A percentile compares a stretch with the other conserved stretches of the same genome.
Conservation (phyloP, 140 eudicot genomes). For the Stevia rebaudiana region DNA sequence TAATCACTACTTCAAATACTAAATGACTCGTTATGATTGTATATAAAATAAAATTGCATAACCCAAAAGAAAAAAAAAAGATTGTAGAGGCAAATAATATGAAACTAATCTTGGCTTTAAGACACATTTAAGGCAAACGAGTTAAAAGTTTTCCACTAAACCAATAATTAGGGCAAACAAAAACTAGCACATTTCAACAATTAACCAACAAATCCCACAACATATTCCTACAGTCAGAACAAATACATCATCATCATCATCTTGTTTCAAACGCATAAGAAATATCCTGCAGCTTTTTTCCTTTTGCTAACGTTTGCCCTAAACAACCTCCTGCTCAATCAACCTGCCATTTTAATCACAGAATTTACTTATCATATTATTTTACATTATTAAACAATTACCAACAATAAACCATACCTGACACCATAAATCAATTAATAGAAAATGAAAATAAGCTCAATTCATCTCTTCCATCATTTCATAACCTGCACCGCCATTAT, state of each 20-base stretch:
- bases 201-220: too few relatives aligned
- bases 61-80: too few relatives aligned
- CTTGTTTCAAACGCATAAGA: conserved; percentile 17
- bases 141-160: conserved; percentile 11
- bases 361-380: too few relatives aligned
- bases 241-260: too few relatives aligned
- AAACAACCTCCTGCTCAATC: conserved; percentile 26
- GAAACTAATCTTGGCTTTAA: too few relatives aligned
- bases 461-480: conserved; percentile 23
- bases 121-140: conserved; percentile 7
- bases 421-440: conserved; percentile 17
- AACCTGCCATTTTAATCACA: conserved; percentile 14
- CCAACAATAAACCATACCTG: conserved; percentile 26
- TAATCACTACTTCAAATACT: too few relatives aligned
- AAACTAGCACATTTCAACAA: conserved; percentile 29
- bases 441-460: not conserved
- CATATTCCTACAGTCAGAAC: conserved; percentile 28
- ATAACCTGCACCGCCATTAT: conserved; percentile 31
- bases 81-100: too few relatives aligned
- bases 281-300: conserved; percentile 11
- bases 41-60: too few relatives aligned
- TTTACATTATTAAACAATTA: not conserved
- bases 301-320: conserved; percentile 31
- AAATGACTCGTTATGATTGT: too few relatives aligned
- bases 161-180: conserved; percentile 27